These are phyloP conservation scores for Leptodermis oblonga DNA, from an alignment of 257 asterid species.

Conservation along the genomic window DNA sequence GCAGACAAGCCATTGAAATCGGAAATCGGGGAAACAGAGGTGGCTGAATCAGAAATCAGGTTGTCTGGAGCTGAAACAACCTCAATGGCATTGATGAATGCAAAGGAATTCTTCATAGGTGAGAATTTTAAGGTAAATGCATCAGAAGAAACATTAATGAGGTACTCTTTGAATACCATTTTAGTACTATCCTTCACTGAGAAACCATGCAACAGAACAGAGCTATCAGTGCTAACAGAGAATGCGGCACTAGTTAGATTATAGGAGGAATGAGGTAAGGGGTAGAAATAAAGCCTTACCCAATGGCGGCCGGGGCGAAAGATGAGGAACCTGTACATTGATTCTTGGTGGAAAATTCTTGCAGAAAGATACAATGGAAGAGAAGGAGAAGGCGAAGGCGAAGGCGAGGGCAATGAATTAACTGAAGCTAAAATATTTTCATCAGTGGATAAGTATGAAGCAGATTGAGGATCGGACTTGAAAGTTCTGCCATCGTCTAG, in stretches of 20 bases:
- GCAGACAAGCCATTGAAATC: conserved; percentile 42
- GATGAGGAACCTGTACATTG: conserved; percentile 67
- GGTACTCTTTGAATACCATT: conserved; percentile 62
- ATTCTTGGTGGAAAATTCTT: conserved; percentile 53
- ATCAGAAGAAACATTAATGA: conserved; percentile 56
- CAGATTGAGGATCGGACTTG: conserved; percentile 72
- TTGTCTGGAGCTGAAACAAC: conserved; percentile 73
- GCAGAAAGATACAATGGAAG: conserved; percentile 48
- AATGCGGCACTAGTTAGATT: conserved; percentile 61
- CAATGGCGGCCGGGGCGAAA: conserved; percentile 60
- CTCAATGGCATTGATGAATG: conserved; percentile 83
- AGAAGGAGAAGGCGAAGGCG: conserved; percentile 24
- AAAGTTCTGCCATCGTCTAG: conserved; percentile 75
- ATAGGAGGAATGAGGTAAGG: conserved; percentile 56
- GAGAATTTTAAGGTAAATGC: conserved; percentile 67
- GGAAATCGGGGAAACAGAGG: conserved; percentile 45
- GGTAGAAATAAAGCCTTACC: conserved; percentile 65
- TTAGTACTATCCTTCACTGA: conserved; percentile 43
- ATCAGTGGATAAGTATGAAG: conserved; percentile 73
- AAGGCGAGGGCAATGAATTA: too few species aligned
- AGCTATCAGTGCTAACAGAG: conserved; percentile 47
- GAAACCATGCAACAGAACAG: conserved; percentile 69
- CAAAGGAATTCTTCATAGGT: conserved; percentile 61
- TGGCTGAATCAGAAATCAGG: conserved; percentile 55
- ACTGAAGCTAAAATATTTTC: conserved; percentile 53